Evolutionary conservation across 139 green algal species (phyloP), one percentile per base, ranked within the genome.

Genomic region (Ettlia oleoabundans): DNA sequence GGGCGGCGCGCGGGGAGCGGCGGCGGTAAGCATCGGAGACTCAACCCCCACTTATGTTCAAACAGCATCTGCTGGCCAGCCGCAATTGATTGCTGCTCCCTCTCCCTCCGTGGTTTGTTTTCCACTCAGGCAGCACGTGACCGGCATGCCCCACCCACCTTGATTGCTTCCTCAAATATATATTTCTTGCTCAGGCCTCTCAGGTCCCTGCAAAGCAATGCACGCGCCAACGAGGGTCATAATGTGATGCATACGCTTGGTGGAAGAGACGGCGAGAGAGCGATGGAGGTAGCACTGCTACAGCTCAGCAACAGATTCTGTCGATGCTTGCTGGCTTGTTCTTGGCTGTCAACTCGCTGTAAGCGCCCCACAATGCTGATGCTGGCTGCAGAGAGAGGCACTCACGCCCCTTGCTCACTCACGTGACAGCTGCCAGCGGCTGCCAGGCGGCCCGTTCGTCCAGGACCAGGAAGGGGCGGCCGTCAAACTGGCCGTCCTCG

Each of bases 121-220:
- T 15, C 13, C 47, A 10, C 47, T 15, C 47, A 10, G 30, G 7
- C 63, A 69, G n/a, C 63, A n/a, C n/a, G n/a, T n/a, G n/a, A n/a
- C n/a, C n/a, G n/a, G 58, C 63, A 69, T 9, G 76, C 72, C 35
- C 15, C 22, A 3, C 32, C 41, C 75, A 63, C 73, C 74, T 65
- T 79, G 41, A 69, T 61, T 19, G 67, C 69, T 43, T 76, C 80
- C 76, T 51, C 51, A 10, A 78, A 69, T 22, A 87, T 33, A 75
- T 74, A 87, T 18, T 37, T 71, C n/a, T 52, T 52, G 53, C 35
- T 78, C 8, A 86, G 68, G 52, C 70, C 47, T 18, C 35, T 24
- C 28, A 22, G 26, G 32, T 86, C 75, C 33, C 70, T 86, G 70
- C 42, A 86, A 15, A 13, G 42, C 9, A 2, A 75, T 58, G 15